phyloP scores from a whole-genome alignment of 352 stramenopile genomes.

The Phytopythium kandeliae region DNA sequence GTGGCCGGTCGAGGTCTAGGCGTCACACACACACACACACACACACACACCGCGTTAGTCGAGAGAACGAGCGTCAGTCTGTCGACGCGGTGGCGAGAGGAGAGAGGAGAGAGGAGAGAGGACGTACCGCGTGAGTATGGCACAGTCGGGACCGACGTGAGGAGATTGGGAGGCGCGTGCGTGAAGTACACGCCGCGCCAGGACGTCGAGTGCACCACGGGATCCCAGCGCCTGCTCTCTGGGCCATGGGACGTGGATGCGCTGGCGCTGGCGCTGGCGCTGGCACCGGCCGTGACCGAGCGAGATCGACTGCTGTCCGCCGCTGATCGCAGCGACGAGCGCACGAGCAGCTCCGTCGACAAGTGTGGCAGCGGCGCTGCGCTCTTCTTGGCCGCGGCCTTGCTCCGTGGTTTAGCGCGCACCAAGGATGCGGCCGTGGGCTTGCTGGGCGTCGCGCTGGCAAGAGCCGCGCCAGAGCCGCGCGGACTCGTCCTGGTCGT shows the following conservation, averaged over 20 bases:
- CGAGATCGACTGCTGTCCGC: no score
- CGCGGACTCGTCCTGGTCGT: no score
- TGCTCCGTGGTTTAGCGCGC: background rate
- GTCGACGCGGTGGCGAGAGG: no score
- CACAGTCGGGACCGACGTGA: slow-evolving; percentile 13
- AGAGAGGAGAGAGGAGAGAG: background rate
- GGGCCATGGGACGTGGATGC: no score
- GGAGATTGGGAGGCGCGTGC: slow-evolving; percentile 25
- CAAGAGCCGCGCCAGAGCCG: no score
- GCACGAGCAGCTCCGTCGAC: background rate
- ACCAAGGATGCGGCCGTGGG: background rate
- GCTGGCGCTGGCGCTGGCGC: no score
- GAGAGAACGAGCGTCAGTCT: no score
- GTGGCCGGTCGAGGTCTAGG: slow-evolving; percentile 27
- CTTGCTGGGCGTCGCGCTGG: background rate
- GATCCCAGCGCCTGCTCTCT: background rate
- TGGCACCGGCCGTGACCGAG: no score
- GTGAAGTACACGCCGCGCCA: slow-evolving; percentile 28
- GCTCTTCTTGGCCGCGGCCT: slow-evolving; percentile 4
- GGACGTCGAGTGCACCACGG: slow-evolving; percentile 31
- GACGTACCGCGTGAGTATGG: slow-evolving; percentile 22
- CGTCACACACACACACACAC: background rate
- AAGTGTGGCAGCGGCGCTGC: background rate
- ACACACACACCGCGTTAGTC: no score
- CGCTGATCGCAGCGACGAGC: background rate